Base-by-base conservation (phyloP, 768 basidiomycete genomes). In the Rhizopogon roseolus region DNA sequence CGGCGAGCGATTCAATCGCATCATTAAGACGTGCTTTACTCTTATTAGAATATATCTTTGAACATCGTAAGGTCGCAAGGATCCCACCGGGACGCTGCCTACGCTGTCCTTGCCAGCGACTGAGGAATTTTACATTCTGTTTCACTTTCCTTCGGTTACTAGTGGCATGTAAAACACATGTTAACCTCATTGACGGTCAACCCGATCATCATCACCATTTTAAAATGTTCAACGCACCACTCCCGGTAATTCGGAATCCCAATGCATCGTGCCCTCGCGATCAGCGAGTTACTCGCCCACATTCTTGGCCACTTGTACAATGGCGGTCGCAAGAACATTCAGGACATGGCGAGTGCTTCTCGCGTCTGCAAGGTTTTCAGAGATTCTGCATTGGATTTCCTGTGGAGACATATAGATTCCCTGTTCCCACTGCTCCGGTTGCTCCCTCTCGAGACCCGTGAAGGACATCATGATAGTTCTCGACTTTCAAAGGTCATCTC, bases 201-300 rank as follows among this genome's bases (percentile, higher is more conserved):
- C 46, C 46, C 6, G 19, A 46, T 34, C 19, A 7, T 17, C 11
- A 45, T 22, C 22, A 22, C 22, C 6, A 28, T 13, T 45, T 22
- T 46, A 19, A 19, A 46, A 34, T 11, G 13, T 36, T 25, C 34
- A 25, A 19, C 22, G 3, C 9, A 34, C 17, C 17, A 39, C 29
- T 13, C 29, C 14, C 19, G 5, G 7, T 34, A 17, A 48, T 48
- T n/a, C n/a, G n/a, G 46, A 4, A n/a, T 19, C 46, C 14, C 13
- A 48, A 48, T 48, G 46, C 46, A 48, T 48, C 46, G 46, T 14
- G 46, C 46, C 19, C 14, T 48, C 19, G 34, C 46, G 36, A 48
- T 48, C 34, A 48, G 14, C 22, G 46, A 48, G 46, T 19, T 48
- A 11, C 46, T 48, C 46, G 25, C 14, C 14, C 46, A 36, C 22